Base-by-base conservation (phyloP, 176 grass and related monocot genomes). In the Otatea glauca region DNA sequence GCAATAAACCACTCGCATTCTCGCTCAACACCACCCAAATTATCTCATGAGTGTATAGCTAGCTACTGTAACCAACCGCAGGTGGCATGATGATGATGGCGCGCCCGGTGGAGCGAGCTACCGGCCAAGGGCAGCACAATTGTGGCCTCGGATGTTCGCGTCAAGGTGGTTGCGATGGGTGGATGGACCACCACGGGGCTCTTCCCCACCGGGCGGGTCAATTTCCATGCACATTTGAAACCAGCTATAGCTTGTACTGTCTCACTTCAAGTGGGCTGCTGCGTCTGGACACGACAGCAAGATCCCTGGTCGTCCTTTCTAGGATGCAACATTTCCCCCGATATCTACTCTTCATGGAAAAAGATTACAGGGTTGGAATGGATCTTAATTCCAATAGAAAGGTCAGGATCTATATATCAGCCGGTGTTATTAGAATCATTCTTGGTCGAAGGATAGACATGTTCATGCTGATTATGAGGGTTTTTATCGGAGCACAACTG, bases 211-310 rank as follows among this genome's bases (percentile, higher is more conserved):
- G 60, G 12, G 15, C 51, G 69, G n/a, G 62, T 74, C 48, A 20
- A 35, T 51, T 27, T 68, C 64, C 70, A 55, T 55, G 70, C 83
- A 66, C 72, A 55, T 13, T 41, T 48, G 35, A 47, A 45, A 83
- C 79, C 66, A 72, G 37, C 66, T 82, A 37, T 75, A n/a, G 49
- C 41, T 48, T 90, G 84, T 79, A 83, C 84, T 87, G 84, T 87
- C 89, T 90, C 84, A 75, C 80, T 90, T 87, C 80, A 90, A 87
- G 80, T 83, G 75, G 80, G 75, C 84, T 87, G 89, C 80, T 80
- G 80, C 84, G 74, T 32, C 75, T 79, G 50, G 42, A 58, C 79
- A 84, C 73, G 84, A 84, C 89, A 90, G 84, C 75, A 32, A 11
- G 74, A 79, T 79, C 74, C 51, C 80, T 86, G 83, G 83, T 56